Percentiles rank a stretch among this genome's conserved stretches.
These are phyloP conservation scores for Globomyces sp. DNA, from an alignment of 371 early-diverging fungal species.

Conservation along the genomic window DNA sequence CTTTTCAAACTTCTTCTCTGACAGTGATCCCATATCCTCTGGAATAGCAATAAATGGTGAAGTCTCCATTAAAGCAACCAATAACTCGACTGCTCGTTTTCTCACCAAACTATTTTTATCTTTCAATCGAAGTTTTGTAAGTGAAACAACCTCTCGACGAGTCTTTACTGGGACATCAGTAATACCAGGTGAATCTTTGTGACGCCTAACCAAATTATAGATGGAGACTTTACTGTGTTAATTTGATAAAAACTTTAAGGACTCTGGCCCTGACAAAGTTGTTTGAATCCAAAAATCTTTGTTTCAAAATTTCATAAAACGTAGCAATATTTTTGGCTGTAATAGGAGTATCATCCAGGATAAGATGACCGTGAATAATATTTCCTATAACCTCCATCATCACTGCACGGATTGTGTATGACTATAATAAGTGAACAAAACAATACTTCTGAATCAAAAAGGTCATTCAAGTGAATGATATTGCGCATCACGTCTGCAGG, in stretches of 20 bases:
- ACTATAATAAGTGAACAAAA: conserved; percentile 42
- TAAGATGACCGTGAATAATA: conserved; percentile 69
- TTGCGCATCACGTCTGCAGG: conserved; percentile 82
- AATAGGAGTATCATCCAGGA: conserved; percentile 59
- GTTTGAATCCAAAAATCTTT: conserved; percentile 84
- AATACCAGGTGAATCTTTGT: conserved; percentile 26
- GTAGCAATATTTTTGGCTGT: conserved; percentile 60
- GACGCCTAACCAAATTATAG: conserved; percentile 8
- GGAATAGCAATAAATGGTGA: conserved; percentile 73
- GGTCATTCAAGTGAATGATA: conserved; percentile 75
- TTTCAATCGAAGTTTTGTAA: conserved; percentile 74
- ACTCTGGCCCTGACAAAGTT: conserved; percentile 81
- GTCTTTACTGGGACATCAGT: conserved; percentile 44
- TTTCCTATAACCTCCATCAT: conserved; percentile 86
- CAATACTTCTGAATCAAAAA: conserved; percentile 82
- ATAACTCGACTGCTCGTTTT: conserved; percentile 79
- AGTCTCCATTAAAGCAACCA: conserved; percentile 74
- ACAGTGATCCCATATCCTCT: conserved; percentile 82
- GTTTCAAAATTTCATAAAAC: conserved; percentile 85
- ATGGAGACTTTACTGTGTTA: conserved; percentile 66
- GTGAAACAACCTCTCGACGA: conserved; percentile 65
- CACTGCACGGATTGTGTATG: conserved; percentile 77
- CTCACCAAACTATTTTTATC: conserved; percentile 90
- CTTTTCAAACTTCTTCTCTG: conserved; percentile 62
- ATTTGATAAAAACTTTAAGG: conserved; percentile 76